Evolutionary conservation across 495 filamentous ascomycete species (phyloP), one percentile per base, ranked within the genome.

Genomic region (Penicillium paxilli): DNA sequence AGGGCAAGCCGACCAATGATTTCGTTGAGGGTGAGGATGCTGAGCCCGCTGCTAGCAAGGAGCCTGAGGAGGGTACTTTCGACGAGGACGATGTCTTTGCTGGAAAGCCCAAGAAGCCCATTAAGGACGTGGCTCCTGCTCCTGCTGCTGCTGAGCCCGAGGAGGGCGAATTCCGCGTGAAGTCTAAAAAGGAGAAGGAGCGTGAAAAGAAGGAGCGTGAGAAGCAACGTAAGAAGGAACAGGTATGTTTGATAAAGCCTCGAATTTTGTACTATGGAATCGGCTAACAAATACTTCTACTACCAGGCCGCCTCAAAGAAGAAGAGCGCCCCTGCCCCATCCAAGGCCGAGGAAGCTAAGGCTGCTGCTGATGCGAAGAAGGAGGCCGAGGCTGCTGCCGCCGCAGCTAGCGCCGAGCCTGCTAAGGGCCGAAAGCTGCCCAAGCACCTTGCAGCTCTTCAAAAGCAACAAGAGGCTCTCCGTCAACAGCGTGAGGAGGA

Each of bases 111-210:
- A 84, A 84, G 70, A 85, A 85, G 66, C 80, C 80, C 48, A 83
- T 83, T 51, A 69, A 71, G 54, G 72, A 74, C 38, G 60, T 60
- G 28, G 60, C 59, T 32, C 54, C 77, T n/a, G 73, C 80, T 20
- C 68, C 68, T 14, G 35, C 35, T 19, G 72, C 73, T 21, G 79
- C 72, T 0, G 82, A 80, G 25, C 80, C 76, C 2, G 85, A 83
- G 0, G 86, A 83, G 25, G 74, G 65, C 12, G 89, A 78, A 25
- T 87, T 87, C 47, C 81, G 82, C 47, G 76, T 96, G 55, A 85
- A 96, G 74, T 92, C 87, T 12, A 97, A 98, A 82, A 96, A 96
- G 72, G 89, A 92, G 65, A 97, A 97, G 78, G 92, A 97, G 73
- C 92, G 87, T 76, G 91, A 92, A 71, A 94, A 89, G 76, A 93